Evolutionary conservation across 495 filamentous ascomycete genomes (phyloP).

Genomic region (Aspergillus sparsus): DNA sequence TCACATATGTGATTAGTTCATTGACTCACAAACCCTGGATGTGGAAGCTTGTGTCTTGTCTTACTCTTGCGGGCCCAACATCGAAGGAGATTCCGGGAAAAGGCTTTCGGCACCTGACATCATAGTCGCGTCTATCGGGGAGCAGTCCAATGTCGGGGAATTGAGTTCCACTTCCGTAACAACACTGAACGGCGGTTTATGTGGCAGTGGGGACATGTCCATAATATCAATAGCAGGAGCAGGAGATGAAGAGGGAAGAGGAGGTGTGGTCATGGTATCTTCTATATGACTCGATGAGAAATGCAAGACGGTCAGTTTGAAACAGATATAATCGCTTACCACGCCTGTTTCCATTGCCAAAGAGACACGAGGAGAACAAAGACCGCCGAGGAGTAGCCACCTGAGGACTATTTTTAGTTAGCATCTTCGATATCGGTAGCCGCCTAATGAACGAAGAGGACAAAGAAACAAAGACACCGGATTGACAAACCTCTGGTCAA

Average conservation of each 20-base stretch:
- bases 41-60: conserved; percentile 16
- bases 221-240: conserved; percentile 73
- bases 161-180: conserved; percentile 59
- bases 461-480: background rate
- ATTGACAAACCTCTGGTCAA: conserved; percentile 76
- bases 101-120: conserved; percentile 41
- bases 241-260: conserved; percentile 80
- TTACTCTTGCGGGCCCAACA: conserved; percentile 39
- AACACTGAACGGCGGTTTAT: conserved; percentile 71
- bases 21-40: background rate
- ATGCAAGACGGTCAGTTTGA: conserved; percentile 11
- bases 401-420: conserved; percentile 69
- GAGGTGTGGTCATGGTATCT: conserved; percentile 80
- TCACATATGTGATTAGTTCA: conserved; percentile 25
- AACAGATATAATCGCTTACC: conserved; percentile 57
- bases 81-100: conserved; percentile 52
- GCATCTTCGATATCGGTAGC: conserved; percentile 16
- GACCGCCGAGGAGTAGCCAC: conserved; percentile 89
- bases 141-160: conserved; percentile 64
- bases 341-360: conserved; percentile 63
- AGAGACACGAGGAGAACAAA: conserved; percentile 81
- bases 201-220: conserved; percentile 93
- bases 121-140: conserved; percentile 52
- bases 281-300: conserved; percentile 33
- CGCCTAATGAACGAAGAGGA: conserved; percentile 7